Conservation (phyloP, 129 eudicot genomes). For the Artemisia argyi region DNA sequence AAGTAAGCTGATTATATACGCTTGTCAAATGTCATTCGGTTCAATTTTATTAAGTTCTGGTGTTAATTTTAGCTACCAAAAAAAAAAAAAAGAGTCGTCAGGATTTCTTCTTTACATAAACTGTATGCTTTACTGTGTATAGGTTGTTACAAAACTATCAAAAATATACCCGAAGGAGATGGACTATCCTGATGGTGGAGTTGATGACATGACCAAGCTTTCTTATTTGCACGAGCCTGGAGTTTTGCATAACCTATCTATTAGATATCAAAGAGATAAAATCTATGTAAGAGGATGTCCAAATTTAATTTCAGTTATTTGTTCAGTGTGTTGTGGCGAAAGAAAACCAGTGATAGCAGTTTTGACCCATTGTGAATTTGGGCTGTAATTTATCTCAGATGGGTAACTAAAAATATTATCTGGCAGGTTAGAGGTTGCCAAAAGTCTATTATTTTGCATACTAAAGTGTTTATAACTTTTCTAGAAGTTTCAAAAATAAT, state of each 20-base stretch:
- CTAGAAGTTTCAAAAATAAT: too few relatives aligned
- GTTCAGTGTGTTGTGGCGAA: constrained; percentile 36
- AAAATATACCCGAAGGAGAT: constrained; percentile 71
- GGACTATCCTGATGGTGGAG: constrained; percentile 92
- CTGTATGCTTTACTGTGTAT: constrained; percentile 9
- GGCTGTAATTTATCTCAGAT: too few relatives aligned
- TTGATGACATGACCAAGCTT: constrained; percentile 93
- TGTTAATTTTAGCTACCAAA: too few relatives aligned
- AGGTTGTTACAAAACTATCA: constrained; percentile 59
- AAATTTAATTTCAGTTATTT: constrained; percentile 23
- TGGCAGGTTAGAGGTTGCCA: too few relatives aligned
- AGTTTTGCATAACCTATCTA: constrained; percentile 82
- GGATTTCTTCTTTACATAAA: constrained; percentile 10
- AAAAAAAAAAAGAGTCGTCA: neutral
- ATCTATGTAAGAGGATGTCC: constrained; percentile 76
- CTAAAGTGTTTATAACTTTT: too few relatives aligned
- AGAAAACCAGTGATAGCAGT: neutral
- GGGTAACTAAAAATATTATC: too few relatives aligned
- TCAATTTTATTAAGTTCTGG: neutral
- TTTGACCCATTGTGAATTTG: too few relatives aligned
- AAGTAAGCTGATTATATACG: constrained; percentile 46
- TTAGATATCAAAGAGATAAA: constrained; percentile 83
- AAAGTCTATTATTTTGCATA: too few relatives aligned
- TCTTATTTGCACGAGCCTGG: constrained; percentile 93
- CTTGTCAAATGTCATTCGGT: constrained; percentile 7